These are phyloP conservation scores for Rhizophora mangle DNA, from an alignment of 345 rosid species.

Conservation along the genomic window DNA sequence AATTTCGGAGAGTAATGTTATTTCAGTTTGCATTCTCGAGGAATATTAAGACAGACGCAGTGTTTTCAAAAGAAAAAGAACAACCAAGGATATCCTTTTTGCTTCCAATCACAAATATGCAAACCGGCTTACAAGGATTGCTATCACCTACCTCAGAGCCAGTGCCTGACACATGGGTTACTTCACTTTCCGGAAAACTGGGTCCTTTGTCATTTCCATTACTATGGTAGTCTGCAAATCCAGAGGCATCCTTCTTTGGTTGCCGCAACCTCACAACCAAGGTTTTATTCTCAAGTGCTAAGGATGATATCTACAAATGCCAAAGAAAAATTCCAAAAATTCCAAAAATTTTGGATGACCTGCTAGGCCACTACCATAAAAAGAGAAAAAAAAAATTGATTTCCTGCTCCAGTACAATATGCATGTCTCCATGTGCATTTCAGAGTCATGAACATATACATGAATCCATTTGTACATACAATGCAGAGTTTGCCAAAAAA, in stretches of 20 bases:
- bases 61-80: too few species aligned
- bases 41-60: too few species aligned
- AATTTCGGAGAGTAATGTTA: too few species aligned
- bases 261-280: conserved; percentile 59
- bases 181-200: conserved; percentile 24
- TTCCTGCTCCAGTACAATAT: background rate
- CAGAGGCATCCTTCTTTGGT: conserved; percentile 26
- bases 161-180: conserved; percentile 18
- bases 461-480: too few species aligned
- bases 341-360: background rate
- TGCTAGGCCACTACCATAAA: background rate
- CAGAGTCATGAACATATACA: too few species aligned
- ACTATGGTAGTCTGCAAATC: conserved; percentile 14
- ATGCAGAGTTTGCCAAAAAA: too few species aligned
- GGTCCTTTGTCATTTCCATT: conserved; percentile 16
- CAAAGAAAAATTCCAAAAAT: background rate
- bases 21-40: too few species aligned
- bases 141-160: conserved; percentile 36
- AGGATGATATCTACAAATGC: conserved; percentile 52
- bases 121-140: conserved; percentile 7
- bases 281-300: conserved; percentile 56
- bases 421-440: too few species aligned
- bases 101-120: background rate
- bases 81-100: too few species aligned
- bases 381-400: background rate